Base-by-base conservation (phyloP, 139 green algal species). In the Astrephomene gubernaculifera region DNA sequence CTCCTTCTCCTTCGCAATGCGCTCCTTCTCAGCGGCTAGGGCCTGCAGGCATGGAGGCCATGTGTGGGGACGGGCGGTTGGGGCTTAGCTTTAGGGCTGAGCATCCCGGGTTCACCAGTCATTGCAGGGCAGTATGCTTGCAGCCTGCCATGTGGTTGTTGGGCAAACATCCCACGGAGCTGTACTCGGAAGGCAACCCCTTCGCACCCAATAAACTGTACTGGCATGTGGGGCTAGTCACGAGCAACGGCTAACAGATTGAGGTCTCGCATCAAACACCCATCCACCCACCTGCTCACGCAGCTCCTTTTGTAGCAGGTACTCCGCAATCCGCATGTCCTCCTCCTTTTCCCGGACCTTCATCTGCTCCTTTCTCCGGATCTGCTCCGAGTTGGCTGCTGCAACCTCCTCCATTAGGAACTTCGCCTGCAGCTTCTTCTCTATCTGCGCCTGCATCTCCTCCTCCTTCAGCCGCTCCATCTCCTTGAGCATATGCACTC, bases 261-360 rank as follows among this genome's bases (percentile, higher is more conserved):
- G n/a, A n/a, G n/a, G n/a, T n/a, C n/a, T n/a, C n/a, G n/a, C n/a
- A n/a, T n/a, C n/a, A n/a, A n/a, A n/a, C n/a, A n/a, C n/a, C n/a
- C n/a, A n/a, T n/a, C n/a, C n/a, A n/a, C 57, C 31, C 31, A 96
- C 93, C 89, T 95, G 87, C 79, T 98, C 95, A 0, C 91, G 76
- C 27, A 87, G 68, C 35, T 96, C 93, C 85, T 93, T 95, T n/a
- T 94, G 86, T 4, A 87, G 60, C 24, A 96, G 88, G 91, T 98
- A 98, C 67, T 91, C 86, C 10, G 90, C 87, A 54, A 98, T 97
- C 19, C 91, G 90, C 44, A 90, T 35, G 82, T 98, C 96, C 91
- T 97, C 95, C 82, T 96, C 91, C 71, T 91, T 87, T 86, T 97
- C 94, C 68, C 86, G 86, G 31, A 89, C 74, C 72, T 91, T 91